Percentiles rank a stretch among this genome's conserved stretches.
Evolutionary conservation across 129 eudicot species (phyloP).

Genomic region (Helianthus tuberosus): DNA sequence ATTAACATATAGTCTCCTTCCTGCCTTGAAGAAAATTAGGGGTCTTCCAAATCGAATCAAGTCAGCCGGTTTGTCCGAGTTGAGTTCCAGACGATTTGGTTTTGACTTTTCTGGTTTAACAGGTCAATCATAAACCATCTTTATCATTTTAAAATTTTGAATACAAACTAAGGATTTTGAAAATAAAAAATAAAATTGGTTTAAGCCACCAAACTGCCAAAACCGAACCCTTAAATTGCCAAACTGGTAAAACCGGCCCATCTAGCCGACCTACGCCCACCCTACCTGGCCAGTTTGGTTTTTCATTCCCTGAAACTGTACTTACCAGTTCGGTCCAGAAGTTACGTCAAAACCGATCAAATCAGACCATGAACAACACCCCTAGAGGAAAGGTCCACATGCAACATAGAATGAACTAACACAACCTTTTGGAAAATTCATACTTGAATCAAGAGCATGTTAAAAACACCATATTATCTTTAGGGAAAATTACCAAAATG

Average conservation of each 20-base stretch:
- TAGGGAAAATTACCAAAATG: no score
- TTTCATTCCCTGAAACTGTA: neutral
- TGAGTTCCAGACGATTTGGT: no score
- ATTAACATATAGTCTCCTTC: neutral
- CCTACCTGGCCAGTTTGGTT: neutral
- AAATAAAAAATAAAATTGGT: neutral
- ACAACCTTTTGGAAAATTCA: neutral
- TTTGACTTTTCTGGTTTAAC: no score
- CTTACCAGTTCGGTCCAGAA: neutral
- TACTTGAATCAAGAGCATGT: neutral
- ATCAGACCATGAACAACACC: neutral
- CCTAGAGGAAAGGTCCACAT: neutral
- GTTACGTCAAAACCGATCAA: neutral
- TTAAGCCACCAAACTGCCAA: no score
- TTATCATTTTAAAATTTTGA: neutral
- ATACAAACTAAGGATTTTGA: neutral
- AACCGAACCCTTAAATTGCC: neutral
- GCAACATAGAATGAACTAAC: neutral
- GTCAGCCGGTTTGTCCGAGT: neutral
- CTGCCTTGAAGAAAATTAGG: neutral
- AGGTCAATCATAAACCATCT: no score
- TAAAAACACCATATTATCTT: constrained; percentile 1
- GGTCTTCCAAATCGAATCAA: neutral
- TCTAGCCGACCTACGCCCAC: neutral
- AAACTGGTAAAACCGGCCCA: neutral